Base-by-base conservation (phyloP, 371 early-diverging fungal genomes). In the Parasitella parasitica region DNA sequence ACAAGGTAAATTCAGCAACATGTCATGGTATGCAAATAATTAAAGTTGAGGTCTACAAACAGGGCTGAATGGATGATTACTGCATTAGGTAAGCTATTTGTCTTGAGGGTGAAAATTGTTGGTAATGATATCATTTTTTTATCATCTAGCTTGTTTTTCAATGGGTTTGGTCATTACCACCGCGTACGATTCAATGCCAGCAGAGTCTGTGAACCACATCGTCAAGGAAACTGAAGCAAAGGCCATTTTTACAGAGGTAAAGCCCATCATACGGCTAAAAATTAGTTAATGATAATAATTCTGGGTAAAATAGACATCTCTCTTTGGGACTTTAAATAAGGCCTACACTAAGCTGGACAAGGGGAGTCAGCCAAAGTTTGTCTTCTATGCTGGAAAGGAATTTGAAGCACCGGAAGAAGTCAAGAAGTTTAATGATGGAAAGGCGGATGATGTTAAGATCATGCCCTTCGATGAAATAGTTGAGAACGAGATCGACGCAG, bases 141-240 rank as follows among this genome's bases (percentile, higher is more conserved):
- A 26, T 34, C n/a, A n/a, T n/a, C n/a, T 84, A 79, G 89, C 84
- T 20, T 86, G 87, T 65, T 91, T 86, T 66, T 66, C 79, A 3
- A 86, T 91, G 64, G 84, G 83, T 20, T 71, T 91, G 38, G 83
- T 86, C 30, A 85, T 94, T 56, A 89, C 91, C 30, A 95, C 96
- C 9, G 94, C 93, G 9, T 94, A 95, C 74, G 95, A 93, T 69
- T 92, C 94, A 15, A 91, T 95, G 80, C 93, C 94, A 22, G 87
- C 90, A 20, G 91, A 91, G 35, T 88, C 91, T 20, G 84, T 95
- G 15, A 71, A 75, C 18, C 85, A 83, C 48, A 87, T 88, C 13
- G 70, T 89, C 41, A 85, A 89, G 56, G 89, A 94, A 71, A 79
- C 91, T 7, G 80, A 86, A 50, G 85, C 91, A 38, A 84, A 87